Percentiles rank a stretch among this genome's conserved stretches.
phyloP scores from a whole-genome alignment of 2,329 filamentous ascomycete species.

The Reticulascus tulasneorum region DNA sequence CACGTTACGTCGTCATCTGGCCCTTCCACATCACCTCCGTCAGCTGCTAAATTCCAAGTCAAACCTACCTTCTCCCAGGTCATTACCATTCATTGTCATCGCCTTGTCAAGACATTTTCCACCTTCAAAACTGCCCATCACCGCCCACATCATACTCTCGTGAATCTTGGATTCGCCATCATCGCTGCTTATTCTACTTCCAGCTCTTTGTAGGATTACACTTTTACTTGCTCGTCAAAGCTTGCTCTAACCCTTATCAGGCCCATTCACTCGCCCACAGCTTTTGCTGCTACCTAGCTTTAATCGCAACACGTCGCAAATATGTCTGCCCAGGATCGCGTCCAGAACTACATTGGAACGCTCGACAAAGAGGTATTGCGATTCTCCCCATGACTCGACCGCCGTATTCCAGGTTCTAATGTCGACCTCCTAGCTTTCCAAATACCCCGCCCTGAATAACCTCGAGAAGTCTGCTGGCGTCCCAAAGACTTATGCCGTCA shows the following conservation, averaged over 20 bases:
- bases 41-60: constrained; percentile 15
- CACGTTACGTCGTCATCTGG: constrained; percentile 17
- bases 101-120: constrained; percentile 6
- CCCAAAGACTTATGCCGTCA: constrained; percentile 79
- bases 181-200: constrained; percentile 6
- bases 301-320: constrained; percentile 26
- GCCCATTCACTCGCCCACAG: constrained; percentile 13
- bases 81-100: too few species aligned
- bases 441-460: constrained; percentile 79
- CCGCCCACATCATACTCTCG: background rate
- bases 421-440: constrained; percentile 63
- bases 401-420: background rate
- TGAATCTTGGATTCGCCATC: background rate
- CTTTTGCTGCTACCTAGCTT: constrained; percentile 14
- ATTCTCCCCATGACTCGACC: constrained; percentile 26
- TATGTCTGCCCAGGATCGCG: constrained; percentile 74
- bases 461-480: constrained; percentile 79
- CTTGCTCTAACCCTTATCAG: constrained; percentile 11
- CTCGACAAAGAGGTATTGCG: constrained; percentile 86
- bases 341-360: constrained; percentile 70
- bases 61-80: constrained; percentile 11
- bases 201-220: too few species aligned
- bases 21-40: constrained; percentile 5
- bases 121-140: background rate
- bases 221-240: constrained; percentile 2